Percentiles rank a stretch among this genome's conserved stretches.
Evolutionary conservation across 179 eudicot genomes (phyloP).

Genomic region (Amaranthus tricolor): DNA sequence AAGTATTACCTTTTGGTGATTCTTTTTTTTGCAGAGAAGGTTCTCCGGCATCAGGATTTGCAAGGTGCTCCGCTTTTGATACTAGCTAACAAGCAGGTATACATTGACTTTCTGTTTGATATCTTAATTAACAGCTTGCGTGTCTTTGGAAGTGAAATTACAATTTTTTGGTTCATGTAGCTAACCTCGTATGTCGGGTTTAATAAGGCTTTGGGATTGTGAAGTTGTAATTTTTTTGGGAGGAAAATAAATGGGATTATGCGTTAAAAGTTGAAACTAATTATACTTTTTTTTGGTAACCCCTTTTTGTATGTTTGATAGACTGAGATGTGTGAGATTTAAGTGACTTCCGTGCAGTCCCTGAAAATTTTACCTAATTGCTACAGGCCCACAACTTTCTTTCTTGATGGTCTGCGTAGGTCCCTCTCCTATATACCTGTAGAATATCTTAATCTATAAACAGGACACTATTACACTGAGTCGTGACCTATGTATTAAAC

Average conservation of each 20-base stretch:
- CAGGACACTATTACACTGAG: not conserved
- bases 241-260: not conserved
- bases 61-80: slow-evolving; percentile 87
- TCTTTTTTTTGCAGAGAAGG: slow-evolving; percentile 66
- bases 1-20: slow-evolving; percentile 5
- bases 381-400: too few relatives aligned
- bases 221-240: not conserved
- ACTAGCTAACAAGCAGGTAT: slow-evolving; percentile 91
- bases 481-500: too few relatives aligned
- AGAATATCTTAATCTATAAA: not conserved
- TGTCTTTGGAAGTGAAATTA: not conserved
- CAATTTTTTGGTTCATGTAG: too few relatives aligned
- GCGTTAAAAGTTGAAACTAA: not conserved
- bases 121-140: too few relatives aligned
- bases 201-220: not conserved
- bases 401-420: not conserved
- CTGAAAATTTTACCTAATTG: not conserved
- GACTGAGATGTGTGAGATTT: not conserved
- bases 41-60: slow-evolving; percentile 84
- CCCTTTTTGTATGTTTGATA: not conserved
- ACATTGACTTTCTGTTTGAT: slow-evolving; percentile 4
- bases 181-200: not conserved
- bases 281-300: not conserved
- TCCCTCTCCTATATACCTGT: not conserved
- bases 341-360: not conserved